Base-by-base conservation (phyloP, 2,329 filamentous ascomycete genomes). In the Diatrype stigma region DNA sequence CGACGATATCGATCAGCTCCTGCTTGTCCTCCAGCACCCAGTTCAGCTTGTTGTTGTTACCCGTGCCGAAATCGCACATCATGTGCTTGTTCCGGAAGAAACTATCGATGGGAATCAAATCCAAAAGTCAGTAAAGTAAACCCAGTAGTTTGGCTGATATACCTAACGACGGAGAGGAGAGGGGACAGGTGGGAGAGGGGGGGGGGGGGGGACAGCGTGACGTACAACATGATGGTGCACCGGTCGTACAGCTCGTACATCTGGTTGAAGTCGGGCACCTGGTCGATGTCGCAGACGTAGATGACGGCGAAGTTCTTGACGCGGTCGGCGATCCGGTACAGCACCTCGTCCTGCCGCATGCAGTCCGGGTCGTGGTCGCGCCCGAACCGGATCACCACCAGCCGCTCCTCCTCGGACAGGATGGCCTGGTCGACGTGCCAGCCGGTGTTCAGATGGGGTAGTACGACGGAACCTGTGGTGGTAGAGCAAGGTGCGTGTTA, bases 371-470 rank as follows among this genome's bases (percentile, higher is more conserved):
- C 89, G 67, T 82, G 84, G 70, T 96, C 91, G 61, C 90, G 85
- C 45, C 92, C 92, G 72, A 97, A 97, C 58, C 93, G 87, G 68
- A 97, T 96, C 40, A 96, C 86, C 12, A 96, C 90, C 1, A 96
- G 84, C 46, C 93, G 87, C 66, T 97, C 93, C 67, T 96, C 90
- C 73, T 97, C 92, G 38, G 66, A 70, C 66, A 90, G 85, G 66
- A 96, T 96, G 57, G 92, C 91, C 74, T 97, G 92, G 77, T 97
- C 94, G 66, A 99, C 94, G 71, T 99, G 94, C 94, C 93, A 99
- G 70, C 90, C 94, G 40, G 89, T 92, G 61, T 83, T 82, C 45
- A 99, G 81, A 71, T 97, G 93, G 44, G 93, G 93, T 48, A 99
- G 84, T 46, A 96, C 89, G 56, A 96, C 89, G 63, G 91, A 96